phyloP scores from a whole-genome alignment of 1,284 basidiomycete species.

The Grifola frondosa region DNA sequence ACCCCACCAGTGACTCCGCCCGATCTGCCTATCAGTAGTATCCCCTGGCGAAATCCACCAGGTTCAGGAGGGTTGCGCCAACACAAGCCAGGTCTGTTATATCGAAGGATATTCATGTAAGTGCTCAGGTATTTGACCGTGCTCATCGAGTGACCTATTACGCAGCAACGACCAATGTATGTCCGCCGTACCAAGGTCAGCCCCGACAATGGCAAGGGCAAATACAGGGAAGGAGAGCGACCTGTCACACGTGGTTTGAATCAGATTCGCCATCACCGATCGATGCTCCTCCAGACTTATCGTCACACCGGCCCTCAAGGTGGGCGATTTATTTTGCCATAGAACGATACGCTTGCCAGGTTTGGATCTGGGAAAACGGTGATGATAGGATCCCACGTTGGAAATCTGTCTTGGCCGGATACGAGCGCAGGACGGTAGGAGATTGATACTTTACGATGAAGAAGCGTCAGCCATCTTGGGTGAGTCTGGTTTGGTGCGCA shows the following conservation, averaged over 20 bases:
- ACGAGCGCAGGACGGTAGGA: background rate
- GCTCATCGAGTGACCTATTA: too few species aligned
- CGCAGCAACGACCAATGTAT: too few species aligned
- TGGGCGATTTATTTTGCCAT: background rate
- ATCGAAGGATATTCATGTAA: background rate
- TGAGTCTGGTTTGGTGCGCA: too few species aligned
- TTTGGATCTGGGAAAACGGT: background rate
- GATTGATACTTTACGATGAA: background rate
- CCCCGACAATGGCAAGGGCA: too few species aligned
- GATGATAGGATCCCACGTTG: background rate
- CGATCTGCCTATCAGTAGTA: too few species aligned
- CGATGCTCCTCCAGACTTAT: background rate
- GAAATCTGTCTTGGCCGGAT: background rate
- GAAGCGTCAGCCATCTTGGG: background rate
- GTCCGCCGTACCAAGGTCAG: too few species aligned
- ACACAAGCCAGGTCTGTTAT: constrained; percentile 1
- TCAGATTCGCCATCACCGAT: background rate
- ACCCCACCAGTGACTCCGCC: too few species aligned
- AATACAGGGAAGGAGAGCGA: too few species aligned
- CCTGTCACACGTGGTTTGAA: too few species aligned
- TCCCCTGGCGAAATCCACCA: too few species aligned
- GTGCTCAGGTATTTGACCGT: too few species aligned
- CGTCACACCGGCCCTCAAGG: background rate
- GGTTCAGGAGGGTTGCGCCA: too few species aligned
- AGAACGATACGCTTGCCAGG: background rate